Conservation (phyloP, 768 basidiomycete genomes). For the Tricholoma matsutake region DNA sequence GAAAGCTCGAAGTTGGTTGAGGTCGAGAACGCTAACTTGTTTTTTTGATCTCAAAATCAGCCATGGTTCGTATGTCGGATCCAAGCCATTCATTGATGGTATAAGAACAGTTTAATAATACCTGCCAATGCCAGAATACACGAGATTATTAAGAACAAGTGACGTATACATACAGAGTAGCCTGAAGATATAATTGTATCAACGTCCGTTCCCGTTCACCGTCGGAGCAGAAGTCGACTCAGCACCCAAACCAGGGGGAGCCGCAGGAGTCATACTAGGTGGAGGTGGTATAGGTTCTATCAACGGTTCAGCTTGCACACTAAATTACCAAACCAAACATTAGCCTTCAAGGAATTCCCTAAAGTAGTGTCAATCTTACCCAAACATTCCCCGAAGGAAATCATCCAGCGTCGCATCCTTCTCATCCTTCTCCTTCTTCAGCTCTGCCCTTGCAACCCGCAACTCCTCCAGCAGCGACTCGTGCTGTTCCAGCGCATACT, state of each 20-base stretch:
- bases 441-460: conserved; percentile 48
- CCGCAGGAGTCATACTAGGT: conserved; percentile 8
- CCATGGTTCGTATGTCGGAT: too few species aligned
- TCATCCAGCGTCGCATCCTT: conserved; percentile 64
- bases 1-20: too few species aligned
- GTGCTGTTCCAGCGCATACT: conserved; percentile 66
- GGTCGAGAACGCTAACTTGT: too few species aligned
- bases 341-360: not conserved
- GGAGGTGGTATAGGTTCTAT: conserved; percentile 18
- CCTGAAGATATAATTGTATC: not conserved
- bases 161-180: not conserved
- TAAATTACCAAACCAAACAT: conserved; percentile 1
- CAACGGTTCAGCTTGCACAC: conserved; percentile 24
- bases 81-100: not conserved
- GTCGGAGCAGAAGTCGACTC: not conserved
- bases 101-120: not conserved
- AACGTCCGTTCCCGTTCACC: conserved; percentile 1
- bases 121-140: not conserved
- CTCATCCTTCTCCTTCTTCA: conserved; percentile 47
- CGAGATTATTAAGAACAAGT: not conserved
- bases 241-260: conserved; percentile 6
- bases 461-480: conserved; percentile 65
- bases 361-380: conserved; percentile 34
- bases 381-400: conserved; percentile 46
- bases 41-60: too few species aligned